These are phyloP conservation scores for Bipolaris gigantea DNA, from an alignment of 2,329 filamentous ascomycete species.

Conservation along the genomic window DNA sequence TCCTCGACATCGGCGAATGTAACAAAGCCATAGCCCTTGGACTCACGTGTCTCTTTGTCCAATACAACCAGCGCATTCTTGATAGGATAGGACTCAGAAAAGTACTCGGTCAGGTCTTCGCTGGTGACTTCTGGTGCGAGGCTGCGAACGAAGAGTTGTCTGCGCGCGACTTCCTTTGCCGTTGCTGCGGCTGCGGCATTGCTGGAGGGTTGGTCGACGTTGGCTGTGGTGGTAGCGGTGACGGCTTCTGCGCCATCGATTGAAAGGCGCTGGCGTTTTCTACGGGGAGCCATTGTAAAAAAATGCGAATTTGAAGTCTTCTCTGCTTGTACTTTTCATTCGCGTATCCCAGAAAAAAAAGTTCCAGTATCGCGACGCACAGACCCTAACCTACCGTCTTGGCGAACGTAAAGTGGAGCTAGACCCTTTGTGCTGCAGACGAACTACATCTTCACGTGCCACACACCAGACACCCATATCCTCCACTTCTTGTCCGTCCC, in stretches of 20 bases:
- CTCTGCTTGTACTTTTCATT: slow-evolving; percentile 1
- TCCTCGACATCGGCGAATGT: slow-evolving; percentile 95
- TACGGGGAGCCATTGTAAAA: slow-evolving; percentile 43
- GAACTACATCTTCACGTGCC: not conserved
- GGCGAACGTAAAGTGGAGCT: slow-evolving; percentile 9
- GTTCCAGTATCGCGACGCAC: slow-evolving; percentile 14
- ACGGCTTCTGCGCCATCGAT: slow-evolving; percentile 41
- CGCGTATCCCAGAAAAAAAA: slow-evolving; percentile 15
- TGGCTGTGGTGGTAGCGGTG: slow-evolving; percentile 31
- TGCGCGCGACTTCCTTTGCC: slow-evolving; percentile 47
- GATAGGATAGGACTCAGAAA: slow-evolving; percentile 91
- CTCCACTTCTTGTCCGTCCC: no score
- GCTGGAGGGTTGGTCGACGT: slow-evolving; percentile 22
- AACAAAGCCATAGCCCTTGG: slow-evolving; percentile 93
- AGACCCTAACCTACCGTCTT: slow-evolving; percentile 14
- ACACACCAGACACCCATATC: no score
- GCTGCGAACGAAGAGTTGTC: slow-evolving; percentile 80
- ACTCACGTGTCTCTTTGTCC: slow-evolving; percentile 82
- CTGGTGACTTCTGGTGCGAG: slow-evolving; percentile 77
- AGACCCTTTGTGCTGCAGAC: not conserved
- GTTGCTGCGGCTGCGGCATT: slow-evolving; percentile 13
- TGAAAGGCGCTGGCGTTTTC: slow-evolving; percentile 48
- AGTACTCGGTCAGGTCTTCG: slow-evolving; percentile 81
- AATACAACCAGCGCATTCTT: slow-evolving; percentile 94
- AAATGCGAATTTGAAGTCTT: not conserved